phyloP scores from a whole-genome alignment of 768 basidiomycete species.

The Calocybe indica region DNA sequence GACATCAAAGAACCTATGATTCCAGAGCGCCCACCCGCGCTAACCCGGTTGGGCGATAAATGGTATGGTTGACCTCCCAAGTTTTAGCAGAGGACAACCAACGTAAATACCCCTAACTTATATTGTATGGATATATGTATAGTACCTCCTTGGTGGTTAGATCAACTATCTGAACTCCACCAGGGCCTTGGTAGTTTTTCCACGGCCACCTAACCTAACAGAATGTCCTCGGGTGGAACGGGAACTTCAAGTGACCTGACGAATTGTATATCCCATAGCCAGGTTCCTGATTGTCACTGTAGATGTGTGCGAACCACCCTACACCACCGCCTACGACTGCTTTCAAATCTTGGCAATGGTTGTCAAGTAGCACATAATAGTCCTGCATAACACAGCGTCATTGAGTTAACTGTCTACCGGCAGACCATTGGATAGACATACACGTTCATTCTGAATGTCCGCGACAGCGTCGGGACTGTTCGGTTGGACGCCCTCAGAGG shows the following conservation, averaged over 20 bases:
- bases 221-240: slow-evolving; percentile 54
- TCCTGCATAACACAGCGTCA: slow-evolving; percentile 27
- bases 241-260: slow-evolving; percentile 49
- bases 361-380: slow-evolving; percentile 62
- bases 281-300: slow-evolving; percentile 56
- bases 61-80: slow-evolving; percentile 57
- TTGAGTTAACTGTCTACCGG: background rate
- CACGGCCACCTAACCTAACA: slow-evolving; percentile 31
- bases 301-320: slow-evolving; percentile 81
- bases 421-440: slow-evolving; percentile 17
- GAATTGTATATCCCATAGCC: slow-evolving; percentile 64
- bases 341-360: slow-evolving; percentile 60
- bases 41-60: slow-evolving; percentile 52
- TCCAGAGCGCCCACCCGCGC: slow-evolving; percentile 62
- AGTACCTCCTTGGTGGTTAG: no score
- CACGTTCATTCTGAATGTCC: slow-evolving; percentile 55
- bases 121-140: no score
- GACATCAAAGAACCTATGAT: slow-evolving; percentile 72
- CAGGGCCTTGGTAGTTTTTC: no score
- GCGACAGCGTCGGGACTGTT: slow-evolving; percentile 60
- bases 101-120: no score
- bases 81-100: background rate
- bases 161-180: no score
- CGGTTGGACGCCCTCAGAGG: slow-evolving; percentile 56
- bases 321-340: slow-evolving; percentile 53